Base-by-base conservation (phyloP, 2,329 filamentous ascomycete genomes). In the Sporothrix pallida region DNA sequence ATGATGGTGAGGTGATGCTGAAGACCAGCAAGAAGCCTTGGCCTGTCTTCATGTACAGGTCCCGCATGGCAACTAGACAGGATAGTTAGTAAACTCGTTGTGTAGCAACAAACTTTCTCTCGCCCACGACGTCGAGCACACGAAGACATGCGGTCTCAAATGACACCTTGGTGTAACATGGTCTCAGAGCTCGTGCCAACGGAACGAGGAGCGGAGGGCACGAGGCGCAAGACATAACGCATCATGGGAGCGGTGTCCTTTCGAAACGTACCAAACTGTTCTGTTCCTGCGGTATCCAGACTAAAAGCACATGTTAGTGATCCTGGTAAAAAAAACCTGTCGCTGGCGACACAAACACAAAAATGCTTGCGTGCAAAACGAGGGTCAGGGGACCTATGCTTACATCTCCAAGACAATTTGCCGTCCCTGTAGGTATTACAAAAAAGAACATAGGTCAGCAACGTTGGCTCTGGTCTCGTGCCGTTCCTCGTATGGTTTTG, bases 21-120 rank as follows among this genome's bases (percentile, higher is more conserved):
- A 97, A 97, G 74, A 97, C 94, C 52, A 97, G 87, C 72, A 97
- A 88, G 81, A 97, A 97, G 0, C 94, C 94, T 83, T 97, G 93
- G 72, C 94, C 94, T 54, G 94, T 93, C 81, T 96, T 96, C 93
- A 97, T 97, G 85, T 97, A 96, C 63, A 95, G 86, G 80, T 96
- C 93, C 80, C 93, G 88, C 88, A 90, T 90, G 73, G 88, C 87
- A 78, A 89, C 86, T 89, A 75, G 26, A n/a, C 6, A 50, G 15
- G 48, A 2, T 12, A n/a, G 48, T 17, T 52, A 52, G 48, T 52
- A 17, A 7, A 52, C 6, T 52, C 13, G 48, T 17, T 52, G 15
- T 17, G 48, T 52, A n/a, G 48, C 48, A n/a, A n/a, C 48, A n/a
- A 52, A n/a, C 48, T 52, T 37, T 37, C 31, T 37, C 31, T 37